phyloP scores from a whole-genome alignment of 208 protist genomes.

The Leishmania tarentolae region DNA sequence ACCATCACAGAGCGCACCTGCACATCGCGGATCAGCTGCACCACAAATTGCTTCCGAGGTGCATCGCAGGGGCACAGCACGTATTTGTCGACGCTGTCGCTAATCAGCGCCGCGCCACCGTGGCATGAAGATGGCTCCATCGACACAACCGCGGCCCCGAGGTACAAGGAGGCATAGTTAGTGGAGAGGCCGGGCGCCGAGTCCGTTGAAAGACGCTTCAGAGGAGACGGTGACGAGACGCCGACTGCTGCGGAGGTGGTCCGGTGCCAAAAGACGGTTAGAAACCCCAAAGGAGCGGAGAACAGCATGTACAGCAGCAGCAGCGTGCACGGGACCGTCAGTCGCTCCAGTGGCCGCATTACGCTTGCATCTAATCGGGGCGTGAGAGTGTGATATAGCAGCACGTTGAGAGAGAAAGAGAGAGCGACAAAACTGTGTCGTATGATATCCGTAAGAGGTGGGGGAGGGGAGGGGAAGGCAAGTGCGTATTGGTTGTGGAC shows the following conservation, averaged over 20 bases:
- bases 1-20: conserved; percentile 20
- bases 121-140: conserved; percentile 19
- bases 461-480: neutral
- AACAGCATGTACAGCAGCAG: conserved; percentile 13
- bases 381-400: neutral
- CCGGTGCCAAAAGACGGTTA: neutral
- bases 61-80: conserved; percentile 18
- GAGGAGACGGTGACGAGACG: too few species aligned
- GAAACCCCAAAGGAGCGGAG: conserved; percentile 1
- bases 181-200: conserved; percentile 3
- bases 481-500: neutral
- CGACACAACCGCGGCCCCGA: conserved; percentile 9
- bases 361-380: neutral
- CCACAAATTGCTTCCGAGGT: conserved; percentile 12
- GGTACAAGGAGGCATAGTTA: conserved; percentile 12
- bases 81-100: conserved; percentile 14
- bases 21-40: conserved; percentile 20
- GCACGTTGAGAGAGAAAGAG: neutral
- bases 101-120: conserved; percentile 13
- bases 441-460: neutral
- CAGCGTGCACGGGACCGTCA: conserved; percentile 12
- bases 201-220: neutral
- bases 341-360: conserved; percentile 7
- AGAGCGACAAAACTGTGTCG: neutral
- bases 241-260: neutral